Base-by-base conservation (phyloP, 2,329 filamentous ascomycete species). In the Botrytis fragariae region DNA sequence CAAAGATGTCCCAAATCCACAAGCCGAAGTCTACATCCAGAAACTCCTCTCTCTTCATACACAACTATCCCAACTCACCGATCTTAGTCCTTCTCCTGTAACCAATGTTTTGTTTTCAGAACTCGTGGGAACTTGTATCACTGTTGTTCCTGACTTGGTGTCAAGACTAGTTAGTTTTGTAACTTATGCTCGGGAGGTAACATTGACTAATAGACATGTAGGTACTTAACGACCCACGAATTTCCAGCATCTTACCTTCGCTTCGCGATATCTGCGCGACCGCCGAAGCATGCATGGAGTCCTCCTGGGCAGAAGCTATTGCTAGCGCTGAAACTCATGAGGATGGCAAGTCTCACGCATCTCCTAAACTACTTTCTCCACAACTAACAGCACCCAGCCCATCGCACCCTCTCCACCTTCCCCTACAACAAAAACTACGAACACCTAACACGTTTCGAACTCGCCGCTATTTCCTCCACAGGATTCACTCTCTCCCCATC, bases 391-490 rank as follows among this genome's bases (percentile, higher is more conserved):
- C 79, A 6, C 79, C 86, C 22, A 72, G 71, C 71, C 25, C 62
- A 61, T 6, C 51, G 29, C 12, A 8, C 69, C 8, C 62, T 72
- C 14, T n/a, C 35, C n/a, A 74, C 74, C 3, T 88, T 87, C 74
- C 85, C 85, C 1, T 87, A 88, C 78, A 82, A 84, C 76, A 72
- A 79, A 14, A 87, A 87, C 78, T 88, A 88, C 76, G 74, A 84
- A 48, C 83, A 85, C 35, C 82, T 87, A 42, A 83, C 84, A 0
- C 82, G 81, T 22, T 81, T 87, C 57, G 86, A 87, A 77, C 80
- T 85, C 37, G 80, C 80, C 37, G 81, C 83, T 14, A 79, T 87
- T 7, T 74, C 79, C 20, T 80, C 83, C 6, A 83, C 71, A 4
- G 71, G 71, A 22, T 32, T 83, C 29, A 76, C 81, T 3, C 74